These are phyloP conservation scores for Hanseniaspora uvarum DNA, from an alignment of 1,139 yeast species.

Conservation along the genomic window DNA sequence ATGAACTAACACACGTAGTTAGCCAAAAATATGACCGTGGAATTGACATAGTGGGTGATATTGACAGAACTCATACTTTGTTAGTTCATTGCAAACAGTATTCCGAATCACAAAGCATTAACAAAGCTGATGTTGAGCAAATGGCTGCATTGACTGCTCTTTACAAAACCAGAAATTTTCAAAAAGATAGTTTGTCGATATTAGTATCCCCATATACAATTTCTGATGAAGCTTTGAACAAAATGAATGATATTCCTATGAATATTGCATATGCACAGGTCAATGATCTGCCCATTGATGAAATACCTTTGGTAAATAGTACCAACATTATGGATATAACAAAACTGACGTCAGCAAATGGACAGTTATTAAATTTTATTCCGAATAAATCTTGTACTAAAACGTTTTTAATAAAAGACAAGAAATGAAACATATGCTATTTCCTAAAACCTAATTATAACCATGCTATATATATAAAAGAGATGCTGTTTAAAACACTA, in stretches of 20 bases:
- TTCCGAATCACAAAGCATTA: conserved; percentile 37
- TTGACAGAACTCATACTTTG: conserved; percentile 31
- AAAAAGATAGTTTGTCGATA: conserved; percentile 38
- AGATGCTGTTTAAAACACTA: conserved; percentile 13
- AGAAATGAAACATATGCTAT: neutral
- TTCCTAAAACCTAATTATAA: neutral
- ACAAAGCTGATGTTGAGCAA: conserved; percentile 48
- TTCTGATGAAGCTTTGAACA: conserved; percentile 49
- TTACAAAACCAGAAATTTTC: conserved; percentile 34
- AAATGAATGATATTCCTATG: conserved; percentile 43
- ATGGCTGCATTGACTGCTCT: conserved; percentile 44
- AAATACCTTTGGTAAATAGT: neutral
- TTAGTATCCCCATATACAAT: conserved; percentile 44
- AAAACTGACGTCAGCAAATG: conserved; percentile 24
- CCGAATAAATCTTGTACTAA: conserved; percentile 10
- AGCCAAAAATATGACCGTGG: conserved; percentile 75
- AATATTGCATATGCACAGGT: conserved; percentile 49
- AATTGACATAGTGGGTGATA: conserved; percentile 43
- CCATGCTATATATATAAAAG: neutral
- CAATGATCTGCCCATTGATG: conserved; percentile 26
- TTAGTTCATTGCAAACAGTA: conserved; percentile 48
- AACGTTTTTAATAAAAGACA: neutral
- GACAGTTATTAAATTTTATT: conserved; percentile 7
- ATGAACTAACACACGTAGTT: conserved; percentile 26
- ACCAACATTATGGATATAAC: neutral